Evolutionary conservation across 2,329 filamentous ascomycete species (phyloP).

Genomic region (Incumbomyces delicatus): DNA sequence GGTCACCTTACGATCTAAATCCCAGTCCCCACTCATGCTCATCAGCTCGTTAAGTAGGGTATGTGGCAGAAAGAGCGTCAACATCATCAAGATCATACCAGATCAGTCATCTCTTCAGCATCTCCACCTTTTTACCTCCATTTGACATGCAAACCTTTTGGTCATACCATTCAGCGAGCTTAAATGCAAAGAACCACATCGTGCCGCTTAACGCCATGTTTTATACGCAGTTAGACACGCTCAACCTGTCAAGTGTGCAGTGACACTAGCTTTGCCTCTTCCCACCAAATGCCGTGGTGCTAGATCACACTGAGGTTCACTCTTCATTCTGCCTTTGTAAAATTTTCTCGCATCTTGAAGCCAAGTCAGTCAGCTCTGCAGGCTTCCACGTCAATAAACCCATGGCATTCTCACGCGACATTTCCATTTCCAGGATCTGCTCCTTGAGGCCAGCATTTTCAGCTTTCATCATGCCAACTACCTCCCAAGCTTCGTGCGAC

Average conservation of each 20-base stretch:
- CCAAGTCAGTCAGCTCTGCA: background rate
- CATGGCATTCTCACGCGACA: constrained; percentile 47
- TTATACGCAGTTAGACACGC: too few relatives aligned
- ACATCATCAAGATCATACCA: constrained; percentile 1
- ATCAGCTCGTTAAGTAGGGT: background rate
- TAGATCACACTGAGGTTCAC: too few relatives aligned
- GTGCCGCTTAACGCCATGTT: too few relatives aligned
- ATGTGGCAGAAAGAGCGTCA: background rate
- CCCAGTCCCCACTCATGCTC: background rate
- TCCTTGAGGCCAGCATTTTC: constrained; percentile 46
- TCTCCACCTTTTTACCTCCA: too few relatives aligned
- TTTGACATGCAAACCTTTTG: too few relatives aligned
- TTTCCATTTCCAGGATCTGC: constrained; percentile 44
- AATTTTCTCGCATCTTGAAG: background rate
- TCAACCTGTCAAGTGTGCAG: too few relatives aligned
- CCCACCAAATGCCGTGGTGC: too few relatives aligned
- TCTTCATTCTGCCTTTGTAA: too few relatives aligned
- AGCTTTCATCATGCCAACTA: constrained; percentile 41
- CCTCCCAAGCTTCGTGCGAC: constrained; percentile 43
- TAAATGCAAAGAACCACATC: too few relatives aligned
- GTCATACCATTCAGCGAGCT: too few relatives aligned
- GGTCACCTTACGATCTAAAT: too few relatives aligned
- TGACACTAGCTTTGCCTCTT: too few relatives aligned
- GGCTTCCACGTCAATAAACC: constrained; percentile 19
- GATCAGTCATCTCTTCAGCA: background rate